A percentile compares a stretch with the other conserved stretches of the same genome.
Evolutionary conservation across 257 asterid genomes (phyloP).

Genomic region (Plantago elongata): DNA sequence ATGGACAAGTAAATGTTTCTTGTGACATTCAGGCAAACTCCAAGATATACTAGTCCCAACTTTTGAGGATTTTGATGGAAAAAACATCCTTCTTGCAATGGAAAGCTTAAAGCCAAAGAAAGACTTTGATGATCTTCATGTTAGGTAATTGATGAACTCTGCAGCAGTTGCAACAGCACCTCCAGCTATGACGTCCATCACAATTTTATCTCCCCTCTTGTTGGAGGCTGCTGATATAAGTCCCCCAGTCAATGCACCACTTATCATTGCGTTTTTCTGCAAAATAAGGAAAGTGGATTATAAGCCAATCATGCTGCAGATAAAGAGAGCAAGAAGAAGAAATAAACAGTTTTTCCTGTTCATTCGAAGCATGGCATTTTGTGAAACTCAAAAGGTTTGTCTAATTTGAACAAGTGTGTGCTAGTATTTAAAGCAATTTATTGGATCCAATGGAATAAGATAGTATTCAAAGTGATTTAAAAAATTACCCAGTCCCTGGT

Average conservation of each 20-base stretch:
- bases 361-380: background rate
- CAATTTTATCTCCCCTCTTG: slow-evolving; percentile 52
- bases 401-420: no score
- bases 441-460: background rate
- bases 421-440: background rate
- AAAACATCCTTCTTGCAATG: background rate
- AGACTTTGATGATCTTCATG: slow-evolving; percentile 22
- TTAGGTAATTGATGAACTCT: slow-evolving; percentile 49
- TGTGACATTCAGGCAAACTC: background rate
- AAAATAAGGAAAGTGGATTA: slow-evolving; percentile 1
- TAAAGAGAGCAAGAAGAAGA: background rate
- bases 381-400: no score
- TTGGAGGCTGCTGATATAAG: slow-evolving; percentile 45
- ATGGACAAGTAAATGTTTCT: background rate
- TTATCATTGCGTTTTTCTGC: slow-evolving; percentile 76
- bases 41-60: slow-evolving; percentile 1
- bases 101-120: background rate
- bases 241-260: slow-evolving; percentile 78
- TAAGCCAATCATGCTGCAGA: background rate
- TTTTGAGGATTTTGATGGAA: background rate
- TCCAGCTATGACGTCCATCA: slow-evolving; percentile 64
- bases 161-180: slow-evolving; percentile 87
- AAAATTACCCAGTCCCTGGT: slow-evolving; percentile 75
- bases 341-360: no score
- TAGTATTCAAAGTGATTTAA: background rate